These are phyloP conservation scores for Bathelium albidoporum DNA, from an alignment of 495 filamentous ascomycete species.

Conservation along the genomic window DNA sequence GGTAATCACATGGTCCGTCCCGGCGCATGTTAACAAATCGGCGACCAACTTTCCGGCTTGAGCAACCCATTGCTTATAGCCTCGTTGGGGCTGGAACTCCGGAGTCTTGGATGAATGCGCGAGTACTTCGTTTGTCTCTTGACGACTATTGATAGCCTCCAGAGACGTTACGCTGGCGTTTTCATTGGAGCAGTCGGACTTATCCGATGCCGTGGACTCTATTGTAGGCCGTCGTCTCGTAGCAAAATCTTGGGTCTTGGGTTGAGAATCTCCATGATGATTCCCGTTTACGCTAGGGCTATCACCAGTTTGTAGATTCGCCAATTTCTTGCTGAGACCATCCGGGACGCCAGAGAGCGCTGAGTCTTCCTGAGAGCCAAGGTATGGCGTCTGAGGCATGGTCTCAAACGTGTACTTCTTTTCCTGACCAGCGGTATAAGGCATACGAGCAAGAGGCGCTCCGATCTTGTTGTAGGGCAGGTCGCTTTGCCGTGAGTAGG, in stretches of 20 bases:
- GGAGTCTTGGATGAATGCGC: conserved; percentile 14
- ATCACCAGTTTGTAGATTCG: conserved; percentile 48
- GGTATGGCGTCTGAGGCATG: conserved; percentile 72
- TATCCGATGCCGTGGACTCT: conserved; percentile 46
- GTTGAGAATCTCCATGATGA: conserved; percentile 27
- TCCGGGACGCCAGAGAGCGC: conserved; percentile 49
- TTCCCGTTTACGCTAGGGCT: conserved; percentile 30
- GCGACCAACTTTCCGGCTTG: conserved; percentile 94
- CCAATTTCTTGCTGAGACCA: conserved; percentile 14
- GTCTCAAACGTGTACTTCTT: conserved; percentile 87
- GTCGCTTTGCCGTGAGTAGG: conserved; percentile 90
- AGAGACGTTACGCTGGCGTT: neutral
- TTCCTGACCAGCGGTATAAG: conserved; percentile 23
- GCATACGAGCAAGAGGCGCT: conserved; percentile 71
- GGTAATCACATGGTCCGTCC: conserved; percentile 92
- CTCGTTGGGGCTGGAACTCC: conserved; percentile 68
- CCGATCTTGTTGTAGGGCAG: conserved; percentile 92
- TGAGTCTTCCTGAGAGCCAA: conserved; percentile 50
- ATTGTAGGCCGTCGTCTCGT: conserved; percentile 47
- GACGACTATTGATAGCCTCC: conserved; percentile 9
- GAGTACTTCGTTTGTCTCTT: neutral
- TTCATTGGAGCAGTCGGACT: conserved; percentile 10
- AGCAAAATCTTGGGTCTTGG: conserved; percentile 7
- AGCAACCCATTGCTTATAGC: conserved; percentile 97
- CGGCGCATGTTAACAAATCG: conserved; percentile 87